Evolutionary conservation across 176 grass and related monocot species (phyloP).

Genomic region (Microstegium vimineum): DNA sequence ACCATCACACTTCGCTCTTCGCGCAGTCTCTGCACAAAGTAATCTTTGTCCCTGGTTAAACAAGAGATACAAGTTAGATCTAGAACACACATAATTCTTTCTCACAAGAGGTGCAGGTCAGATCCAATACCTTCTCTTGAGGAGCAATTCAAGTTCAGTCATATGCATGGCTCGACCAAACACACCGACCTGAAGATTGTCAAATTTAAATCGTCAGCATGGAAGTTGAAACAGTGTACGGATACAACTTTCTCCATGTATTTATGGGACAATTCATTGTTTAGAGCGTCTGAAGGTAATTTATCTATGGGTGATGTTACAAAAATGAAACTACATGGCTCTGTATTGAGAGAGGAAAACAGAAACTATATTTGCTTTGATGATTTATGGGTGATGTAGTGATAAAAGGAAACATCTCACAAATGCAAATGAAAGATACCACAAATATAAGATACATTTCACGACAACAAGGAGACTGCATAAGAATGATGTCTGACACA

Average conservation of each 20-base stretch:
- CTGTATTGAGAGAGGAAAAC: background rate
- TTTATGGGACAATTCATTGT: background rate
- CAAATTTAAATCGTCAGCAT: background rate
- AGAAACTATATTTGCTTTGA: background rate
- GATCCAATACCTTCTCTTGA: constrained; percentile 43
- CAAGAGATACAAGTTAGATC: background rate
- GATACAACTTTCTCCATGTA: background rate
- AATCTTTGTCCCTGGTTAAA: constrained; percentile 47
- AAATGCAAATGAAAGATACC: background rate
- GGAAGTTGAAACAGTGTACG: background rate
- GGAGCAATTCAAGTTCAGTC: constrained; percentile 58
- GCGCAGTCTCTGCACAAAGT: constrained; percentile 48
- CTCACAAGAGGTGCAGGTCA: background rate
- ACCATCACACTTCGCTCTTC: constrained; percentile 53
- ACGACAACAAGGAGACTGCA: background rate
- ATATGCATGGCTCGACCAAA: constrained; percentile 54
- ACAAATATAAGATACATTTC: background rate
- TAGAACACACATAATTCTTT: background rate
- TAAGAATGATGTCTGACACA: background rate
- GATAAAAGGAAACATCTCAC: background rate
- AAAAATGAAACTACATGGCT: background rate
- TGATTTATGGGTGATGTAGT: background rate
- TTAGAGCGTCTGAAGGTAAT: background rate
- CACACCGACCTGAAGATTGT: constrained; percentile 39
- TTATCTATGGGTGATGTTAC: background rate